Evolutionary conservation across 2,329 filamentous ascomycete species (phyloP).

Genomic region (Acarospora socialis): DNA sequence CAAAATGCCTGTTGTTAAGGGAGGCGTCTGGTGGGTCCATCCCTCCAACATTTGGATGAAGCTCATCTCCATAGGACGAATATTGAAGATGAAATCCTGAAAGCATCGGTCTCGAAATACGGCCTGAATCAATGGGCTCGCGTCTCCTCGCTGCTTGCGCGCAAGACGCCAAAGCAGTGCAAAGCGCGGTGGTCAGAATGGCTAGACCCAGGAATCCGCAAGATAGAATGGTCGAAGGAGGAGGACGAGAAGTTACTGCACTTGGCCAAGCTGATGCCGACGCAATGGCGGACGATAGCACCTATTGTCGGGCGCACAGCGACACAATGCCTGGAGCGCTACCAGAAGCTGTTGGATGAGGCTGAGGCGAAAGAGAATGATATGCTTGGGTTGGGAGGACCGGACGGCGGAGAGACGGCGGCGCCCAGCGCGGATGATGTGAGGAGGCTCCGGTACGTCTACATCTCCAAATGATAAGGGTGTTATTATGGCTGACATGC

Average conservation of each 20-base stretch:
- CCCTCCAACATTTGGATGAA: constrained; percentile 15
- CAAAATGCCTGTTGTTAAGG: constrained; percentile 51
- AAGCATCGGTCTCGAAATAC: constrained; percentile 88
- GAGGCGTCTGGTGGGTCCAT: constrained; percentile 42
- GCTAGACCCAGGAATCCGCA: constrained; percentile 94
- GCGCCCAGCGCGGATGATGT: constrained; percentile 91
- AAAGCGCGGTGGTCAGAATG: constrained; percentile 98
- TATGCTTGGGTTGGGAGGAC: constrained; percentile 68
- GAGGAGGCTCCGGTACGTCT: constrained; percentile 50
- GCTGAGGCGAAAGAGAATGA: constrained; percentile 77
- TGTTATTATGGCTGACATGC: constrained; percentile 9
- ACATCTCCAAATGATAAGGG: constrained; percentile 5
- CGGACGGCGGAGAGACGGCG: constrained; percentile 70
- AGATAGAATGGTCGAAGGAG: constrained; percentile 98
- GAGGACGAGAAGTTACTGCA: constrained; percentile 96
- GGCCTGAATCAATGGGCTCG: constrained; percentile 96
- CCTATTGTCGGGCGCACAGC: constrained; percentile 92
- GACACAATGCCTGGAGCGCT: constrained; percentile 92
- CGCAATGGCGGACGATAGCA: constrained; percentile 97
- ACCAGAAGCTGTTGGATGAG: constrained; percentile 91
- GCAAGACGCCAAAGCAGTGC: constrained; percentile 98
- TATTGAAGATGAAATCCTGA: constrained; percentile 87
- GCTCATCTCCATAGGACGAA: constrained; percentile 50
- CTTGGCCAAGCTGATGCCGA: constrained; percentile 95
- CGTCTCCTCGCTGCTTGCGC: constrained; percentile 88